Base-by-base conservation (phyloP, 2,329 filamentous ascomycete species). In the Zymoseptoria crescenta region DNA sequence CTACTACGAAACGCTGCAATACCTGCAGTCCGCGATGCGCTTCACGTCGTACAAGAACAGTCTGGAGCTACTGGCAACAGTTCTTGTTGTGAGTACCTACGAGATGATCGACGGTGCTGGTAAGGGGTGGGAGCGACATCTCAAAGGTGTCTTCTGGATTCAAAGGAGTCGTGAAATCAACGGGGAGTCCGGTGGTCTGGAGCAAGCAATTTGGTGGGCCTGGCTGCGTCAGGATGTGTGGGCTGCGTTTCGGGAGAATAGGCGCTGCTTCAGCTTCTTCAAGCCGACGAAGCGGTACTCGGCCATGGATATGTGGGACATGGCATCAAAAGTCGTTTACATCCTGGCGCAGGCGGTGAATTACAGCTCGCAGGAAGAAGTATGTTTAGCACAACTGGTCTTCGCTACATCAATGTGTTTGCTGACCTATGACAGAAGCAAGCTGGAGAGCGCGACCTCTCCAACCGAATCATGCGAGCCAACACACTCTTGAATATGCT, bases 201-300 rank as follows among this genome's bases (percentile, higher is more conserved):
- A 80, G 49, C 79, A 81, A 62, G 80, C 83, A 0, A 81, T 83
- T 0, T 87, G 84, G 84, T 87, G 84, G 84, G 79, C 80, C 0
- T 87, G 84, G 84, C 72, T 87, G 3, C 75, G 82, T n/a, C 84
- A 87, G 24, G 84, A 87, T 66, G 77, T 84, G 0, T 87, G 83
- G 83, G 83, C 82, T 1, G 83, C 83, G 0, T 85, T 86, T 62
- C 77, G 82, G 0, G 83, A 86, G 66, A 76, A 77, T 21, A 74
- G 84, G 4, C 75, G 79, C 7, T 79, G 79, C 2, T 78, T 85
- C 61, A 85, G 78, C 35, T 83, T 84, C 54, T 86, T 83, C 81
- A 76, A 75, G 50, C 83, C 83, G 0, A 79, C 75, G 7, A 80
- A 77, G 58, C 72, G 75, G 0, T 77, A 80, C 48, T 67, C 74